Conservation (phyloP, 2,329 filamentous ascomycete species). For the Sporothrix pallida region DNA sequence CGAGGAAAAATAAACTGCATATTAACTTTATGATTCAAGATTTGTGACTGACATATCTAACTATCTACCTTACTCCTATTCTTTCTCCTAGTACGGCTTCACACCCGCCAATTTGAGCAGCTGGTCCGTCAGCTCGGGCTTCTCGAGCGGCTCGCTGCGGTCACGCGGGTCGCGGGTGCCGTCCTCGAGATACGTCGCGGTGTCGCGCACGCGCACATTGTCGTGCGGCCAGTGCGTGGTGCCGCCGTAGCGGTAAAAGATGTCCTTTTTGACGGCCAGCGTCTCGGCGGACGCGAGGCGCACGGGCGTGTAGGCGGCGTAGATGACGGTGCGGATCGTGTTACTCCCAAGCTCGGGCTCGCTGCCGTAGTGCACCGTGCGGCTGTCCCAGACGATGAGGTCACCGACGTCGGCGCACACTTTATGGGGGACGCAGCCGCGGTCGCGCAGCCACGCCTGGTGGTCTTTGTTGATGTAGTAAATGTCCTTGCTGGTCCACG, state of each 20-base stretch:
- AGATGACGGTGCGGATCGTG: conserved; percentile 45
- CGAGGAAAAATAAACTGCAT: no score
- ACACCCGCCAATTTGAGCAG: conserved; percentile 47
- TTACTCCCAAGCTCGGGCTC: conserved; percentile 41
- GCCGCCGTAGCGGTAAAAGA: conserved; percentile 41
- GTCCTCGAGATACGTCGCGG: conserved; percentile 9
- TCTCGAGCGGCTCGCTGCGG: conserved; percentile 45
- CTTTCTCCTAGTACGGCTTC: conserved; percentile 39
- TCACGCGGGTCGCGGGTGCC: conserved; percentile 5
- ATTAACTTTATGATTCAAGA: no score
- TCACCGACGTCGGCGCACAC: conserved; percentile 33
- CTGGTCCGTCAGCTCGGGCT: conserved; percentile 44
- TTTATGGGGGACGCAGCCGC: conserved; percentile 28
- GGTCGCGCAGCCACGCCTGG: conserved; percentile 25
- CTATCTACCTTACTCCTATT: conserved; percentile 30
- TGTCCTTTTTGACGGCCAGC: conserved; percentile 40
- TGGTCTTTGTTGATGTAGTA: conserved; percentile 21
- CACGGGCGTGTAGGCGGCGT: conserved; percentile 47
- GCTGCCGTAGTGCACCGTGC: conserved; percentile 47
- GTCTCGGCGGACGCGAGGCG: conserved; percentile 42
- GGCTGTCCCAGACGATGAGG: conserved; percentile 47
- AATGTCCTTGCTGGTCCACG: conserved; percentile 25
- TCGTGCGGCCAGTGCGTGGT: conserved; percentile 44
- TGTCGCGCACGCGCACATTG: conserved; percentile 32
- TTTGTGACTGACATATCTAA: no score